Percentiles rank a stretch among this genome's conserved stretches.
Evolutionary conservation across 1,139 yeast genomes (phyloP).

Genomic region (Blastobotrys malaysiensis): DNA sequence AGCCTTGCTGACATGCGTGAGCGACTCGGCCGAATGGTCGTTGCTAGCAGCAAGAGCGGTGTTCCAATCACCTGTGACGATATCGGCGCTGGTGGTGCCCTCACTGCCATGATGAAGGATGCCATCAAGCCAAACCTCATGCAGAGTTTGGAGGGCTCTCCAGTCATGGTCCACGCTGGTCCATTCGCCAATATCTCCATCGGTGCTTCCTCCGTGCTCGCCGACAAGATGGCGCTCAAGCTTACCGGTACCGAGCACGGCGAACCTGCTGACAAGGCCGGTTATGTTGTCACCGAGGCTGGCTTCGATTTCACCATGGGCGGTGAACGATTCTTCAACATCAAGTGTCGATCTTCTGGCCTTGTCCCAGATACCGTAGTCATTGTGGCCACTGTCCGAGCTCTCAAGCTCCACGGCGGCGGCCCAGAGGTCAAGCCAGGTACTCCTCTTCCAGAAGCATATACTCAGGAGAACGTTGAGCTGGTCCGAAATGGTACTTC

Average conservation of each 20-base stretch:
- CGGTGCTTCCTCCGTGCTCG: constrained; percentile 92
- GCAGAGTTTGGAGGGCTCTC: constrained; percentile 98
- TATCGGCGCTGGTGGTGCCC: constrained; percentile 95
- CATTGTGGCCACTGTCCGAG: constrained; percentile 95
- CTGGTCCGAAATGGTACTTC: constrained; percentile 79
- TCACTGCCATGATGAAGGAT: constrained; percentile 91
- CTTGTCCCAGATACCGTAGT: constrained; percentile 88
- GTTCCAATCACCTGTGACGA: constrained; percentile 95
- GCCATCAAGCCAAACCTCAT: constrained; percentile 95
- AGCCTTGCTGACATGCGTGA: constrained; percentile 82
- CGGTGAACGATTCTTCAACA: constrained; percentile 95
- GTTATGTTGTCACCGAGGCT: constrained; percentile 94
- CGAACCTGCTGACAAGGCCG: constrained; percentile 58
- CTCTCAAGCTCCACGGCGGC: constrained; percentile 96
- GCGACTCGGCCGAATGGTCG: constrained; percentile 86
- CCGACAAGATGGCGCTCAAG: constrained; percentile 93
- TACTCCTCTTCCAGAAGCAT: constrained; percentile 79
- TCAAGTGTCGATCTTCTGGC: constrained; percentile 92
- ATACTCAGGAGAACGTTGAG: constrained; percentile 80
- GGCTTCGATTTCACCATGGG: constrained; percentile 99
- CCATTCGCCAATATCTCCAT: constrained; percentile 97
- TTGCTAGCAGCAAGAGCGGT: constrained; percentile 76
- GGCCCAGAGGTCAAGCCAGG: constrained; percentile 98
- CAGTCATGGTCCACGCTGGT: constrained; percentile 97
- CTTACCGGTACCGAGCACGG: constrained; percentile 69